phyloP scores from a whole-genome alignment of 257 asterid species.

The Linaria vulgaris region DNA sequence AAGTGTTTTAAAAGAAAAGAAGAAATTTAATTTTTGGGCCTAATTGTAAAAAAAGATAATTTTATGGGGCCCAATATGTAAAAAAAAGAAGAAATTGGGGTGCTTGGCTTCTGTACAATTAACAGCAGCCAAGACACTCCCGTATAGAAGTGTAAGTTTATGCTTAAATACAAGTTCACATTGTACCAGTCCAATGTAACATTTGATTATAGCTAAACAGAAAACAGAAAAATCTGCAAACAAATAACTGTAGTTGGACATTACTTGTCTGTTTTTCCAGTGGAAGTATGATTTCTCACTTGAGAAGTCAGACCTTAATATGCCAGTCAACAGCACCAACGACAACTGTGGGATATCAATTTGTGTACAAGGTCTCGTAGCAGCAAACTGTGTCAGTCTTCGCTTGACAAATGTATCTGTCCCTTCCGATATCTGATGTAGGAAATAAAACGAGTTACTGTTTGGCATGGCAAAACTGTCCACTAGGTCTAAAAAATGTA shows the following conservation, averaged over 20 bases:
- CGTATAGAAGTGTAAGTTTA: slow-evolving; percentile 1
- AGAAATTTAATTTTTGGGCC: too few relatives aligned
- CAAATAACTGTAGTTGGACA: slow-evolving; percentile 12
- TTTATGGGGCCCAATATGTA: too few relatives aligned
- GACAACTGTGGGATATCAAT: slow-evolving; percentile 77
- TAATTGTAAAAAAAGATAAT: too few relatives aligned
- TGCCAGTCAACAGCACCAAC: slow-evolving; percentile 74
- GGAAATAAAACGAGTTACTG: slow-evolving; percentile 29
- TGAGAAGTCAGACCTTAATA: slow-evolving; percentile 70
- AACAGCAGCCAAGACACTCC: too few relatives aligned
- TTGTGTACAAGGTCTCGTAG: slow-evolving; percentile 56
- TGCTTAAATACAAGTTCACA: slow-evolving; percentile 18
- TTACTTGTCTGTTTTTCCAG: slow-evolving; percentile 92
- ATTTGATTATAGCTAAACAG: not conserved
- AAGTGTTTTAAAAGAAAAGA: too few relatives aligned
- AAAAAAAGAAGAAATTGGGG: not conserved
- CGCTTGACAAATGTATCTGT: slow-evolving; percentile 66
- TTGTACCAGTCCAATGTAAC: slow-evolving; percentile 10
- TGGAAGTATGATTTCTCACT: slow-evolving; percentile 68
- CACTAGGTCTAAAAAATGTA: not conserved
- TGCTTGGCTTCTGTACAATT: not conserved
- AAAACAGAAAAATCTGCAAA: slow-evolving; percentile 24
- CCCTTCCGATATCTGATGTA: slow-evolving; percentile 75
- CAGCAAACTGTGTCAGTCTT: slow-evolving; percentile 57
- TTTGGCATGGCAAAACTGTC: slow-evolving; percentile 14